Evolutionary conservation across 2,329 filamentous ascomycete species (phyloP).

Genomic region (Seiridium unicorne): DNA sequence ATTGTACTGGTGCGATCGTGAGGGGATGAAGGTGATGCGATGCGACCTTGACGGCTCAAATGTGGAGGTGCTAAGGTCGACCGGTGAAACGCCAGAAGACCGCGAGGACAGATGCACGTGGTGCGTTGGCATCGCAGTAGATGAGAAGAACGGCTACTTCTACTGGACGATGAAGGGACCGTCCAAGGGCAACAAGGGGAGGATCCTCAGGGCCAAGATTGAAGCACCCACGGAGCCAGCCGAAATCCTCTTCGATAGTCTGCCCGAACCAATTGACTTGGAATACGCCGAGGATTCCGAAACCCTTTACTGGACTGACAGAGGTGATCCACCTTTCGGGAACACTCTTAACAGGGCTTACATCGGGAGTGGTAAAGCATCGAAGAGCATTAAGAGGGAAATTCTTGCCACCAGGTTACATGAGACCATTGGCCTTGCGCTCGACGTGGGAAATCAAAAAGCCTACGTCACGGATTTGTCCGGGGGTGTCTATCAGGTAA

Average conservation of each 20-base stretch:
- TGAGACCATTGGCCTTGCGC: constrained; percentile 15
- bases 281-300: constrained; percentile 46
- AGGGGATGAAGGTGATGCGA: constrained; percentile 22
- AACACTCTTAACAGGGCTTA: constrained; percentile 48
- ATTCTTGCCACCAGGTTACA: constrained; percentile 14
- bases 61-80: constrained; percentile 14
- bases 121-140: constrained; percentile 56
- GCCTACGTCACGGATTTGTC: constrained; percentile 13
- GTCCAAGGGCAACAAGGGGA: constrained; percentile 47
- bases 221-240: constrained; percentile 35
- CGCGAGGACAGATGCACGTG: constrained; percentile 36
- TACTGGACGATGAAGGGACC: constrained; percentile 63
- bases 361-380: constrained; percentile 9
- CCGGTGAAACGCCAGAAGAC: constrained; percentile 22
- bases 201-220: constrained; percentile 50
- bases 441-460: constrained; percentile 7
- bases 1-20: constrained; percentile 25
- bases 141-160: constrained; percentile 38
- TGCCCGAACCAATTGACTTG: constrained; percentile 58
- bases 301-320: constrained; percentile 59
- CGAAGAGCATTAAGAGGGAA: constrained; percentile 1
- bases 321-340: constrained; percentile 54
- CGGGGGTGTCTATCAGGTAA: constrained; percentile 10
- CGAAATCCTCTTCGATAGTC: constrained; percentile 35
- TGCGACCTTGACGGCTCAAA: constrained; percentile 19